Conservation (phyloP, 1,284 basidiomycete species). For the Pascua sp. region DNA sequence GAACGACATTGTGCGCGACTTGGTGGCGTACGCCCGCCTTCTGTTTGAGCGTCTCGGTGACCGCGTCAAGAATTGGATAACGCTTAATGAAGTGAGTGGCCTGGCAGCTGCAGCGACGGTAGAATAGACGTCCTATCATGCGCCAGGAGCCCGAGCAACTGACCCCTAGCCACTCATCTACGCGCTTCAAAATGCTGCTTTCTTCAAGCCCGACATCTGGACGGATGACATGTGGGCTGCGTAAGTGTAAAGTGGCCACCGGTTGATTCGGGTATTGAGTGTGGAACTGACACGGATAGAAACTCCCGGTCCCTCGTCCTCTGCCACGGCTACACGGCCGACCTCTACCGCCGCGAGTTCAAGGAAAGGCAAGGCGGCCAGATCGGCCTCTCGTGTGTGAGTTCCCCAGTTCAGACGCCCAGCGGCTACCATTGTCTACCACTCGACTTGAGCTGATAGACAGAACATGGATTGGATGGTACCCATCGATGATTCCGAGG, state of each 20-base stretch:
- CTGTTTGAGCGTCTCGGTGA: constrained; percentile 69
- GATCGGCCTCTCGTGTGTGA: constrained; percentile 28
- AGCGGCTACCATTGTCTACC: no score
- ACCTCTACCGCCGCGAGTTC: constrained; percentile 26
- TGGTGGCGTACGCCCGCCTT: constrained; percentile 61
- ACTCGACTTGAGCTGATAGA: background rate
- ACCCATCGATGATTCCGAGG: constrained; percentile 23
- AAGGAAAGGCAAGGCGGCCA: constrained; percentile 20
- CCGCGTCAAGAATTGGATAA: constrained; percentile 66
- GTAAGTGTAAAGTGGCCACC: no score
- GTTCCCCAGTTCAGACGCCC: background rate
- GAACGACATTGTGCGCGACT: constrained; percentile 56
- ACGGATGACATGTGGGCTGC: constrained; percentile 1
- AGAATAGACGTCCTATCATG: no score
- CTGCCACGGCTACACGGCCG: constrained; percentile 26
- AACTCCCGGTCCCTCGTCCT: constrained; percentile 20
- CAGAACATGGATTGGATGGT: constrained; percentile 31
- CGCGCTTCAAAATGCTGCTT: constrained; percentile 9
- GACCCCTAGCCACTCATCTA: constrained; percentile 20
- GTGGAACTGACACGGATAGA: background rate
- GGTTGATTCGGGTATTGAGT: no score
- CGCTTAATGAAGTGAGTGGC: constrained; percentile 41
- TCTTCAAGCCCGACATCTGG: constrained; percentile 7
- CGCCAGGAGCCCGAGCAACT: no score
- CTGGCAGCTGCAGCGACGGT: background rate